Conservation (phyloP, 2,329 filamentous ascomycete species). For the Cadophora sp. region DNA sequence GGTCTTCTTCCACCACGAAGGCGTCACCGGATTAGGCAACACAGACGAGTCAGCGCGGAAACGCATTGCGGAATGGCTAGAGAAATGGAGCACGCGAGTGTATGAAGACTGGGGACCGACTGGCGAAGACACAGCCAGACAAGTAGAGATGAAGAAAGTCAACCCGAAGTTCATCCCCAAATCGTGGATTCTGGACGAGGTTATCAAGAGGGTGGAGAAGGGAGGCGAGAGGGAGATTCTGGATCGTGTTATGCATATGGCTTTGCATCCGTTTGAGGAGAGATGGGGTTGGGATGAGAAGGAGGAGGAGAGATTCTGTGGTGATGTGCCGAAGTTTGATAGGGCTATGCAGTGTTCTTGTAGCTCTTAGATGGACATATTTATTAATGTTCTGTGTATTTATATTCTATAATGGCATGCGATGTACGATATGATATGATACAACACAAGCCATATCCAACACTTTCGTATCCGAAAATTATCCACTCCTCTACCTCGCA, state of each 20-base stretch:
- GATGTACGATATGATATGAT: background rate
- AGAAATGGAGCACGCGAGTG: conserved; percentile 75
- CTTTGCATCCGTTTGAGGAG: conserved; percentile 84
- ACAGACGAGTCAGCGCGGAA: conserved; percentile 69
- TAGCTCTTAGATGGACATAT: conserved; percentile 67
- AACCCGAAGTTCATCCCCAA: conserved; percentile 95
- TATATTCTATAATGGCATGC: background rate
- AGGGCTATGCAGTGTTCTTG: conserved; percentile 94
- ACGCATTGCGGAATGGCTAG: conserved; percentile 79
- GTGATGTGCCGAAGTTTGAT: conserved; percentile 80
- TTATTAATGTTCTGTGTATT: no score
- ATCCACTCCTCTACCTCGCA: background rate
- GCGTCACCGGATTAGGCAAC: conserved; percentile 61
- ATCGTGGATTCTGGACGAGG: conserved; percentile 90
- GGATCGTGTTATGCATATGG: conserved; percentile 80
- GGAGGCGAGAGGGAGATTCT: conserved; percentile 82
- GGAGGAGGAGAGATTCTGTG: conserved; percentile 83
- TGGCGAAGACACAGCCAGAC: conserved; percentile 65
- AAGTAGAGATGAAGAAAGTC: conserved; percentile 77
- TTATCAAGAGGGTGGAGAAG: conserved; percentile 89
- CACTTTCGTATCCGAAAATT: background rate
- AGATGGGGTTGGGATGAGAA: conserved; percentile 71
- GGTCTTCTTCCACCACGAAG: conserved; percentile 82
- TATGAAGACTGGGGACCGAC: conserved; percentile 76
- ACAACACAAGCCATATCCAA: background rate